Percentiles rank a stretch among this genome's conserved stretches.
Conservation (phyloP, 306 rosid species). For the Fragaria vesca region DNA sequence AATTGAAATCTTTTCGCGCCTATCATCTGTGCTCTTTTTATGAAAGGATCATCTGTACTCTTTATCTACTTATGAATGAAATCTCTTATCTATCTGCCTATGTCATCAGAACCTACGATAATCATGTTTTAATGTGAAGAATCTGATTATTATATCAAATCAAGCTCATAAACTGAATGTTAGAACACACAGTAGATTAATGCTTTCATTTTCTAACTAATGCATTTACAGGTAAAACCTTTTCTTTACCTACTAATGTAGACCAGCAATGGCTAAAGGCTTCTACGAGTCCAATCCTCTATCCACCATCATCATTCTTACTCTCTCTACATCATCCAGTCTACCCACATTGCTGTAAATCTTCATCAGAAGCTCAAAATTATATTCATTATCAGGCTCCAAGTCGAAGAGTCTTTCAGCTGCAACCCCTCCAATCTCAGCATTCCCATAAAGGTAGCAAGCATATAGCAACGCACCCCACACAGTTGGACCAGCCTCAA, state of each 20-base stretch:
- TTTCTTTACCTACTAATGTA: not conserved
- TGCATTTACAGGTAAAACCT: not conserved
- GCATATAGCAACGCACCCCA: conserved; percentile 92
- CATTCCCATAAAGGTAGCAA: conserved; percentile 60
- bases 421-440: conserved; percentile 66
- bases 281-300: conserved; percentile 63
- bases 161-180: not conserved
- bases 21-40: not conserved
- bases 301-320: conserved; percentile 59
- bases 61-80: not conserved
- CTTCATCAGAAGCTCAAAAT: conserved; percentile 73
- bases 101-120: not conserved
- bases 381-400: conserved; percentile 82
- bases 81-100: not conserved
- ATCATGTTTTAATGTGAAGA: not conserved
- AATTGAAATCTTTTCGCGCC: too few species aligned
- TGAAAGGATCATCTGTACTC: not conserved
- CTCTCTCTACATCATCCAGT: conserved; percentile 58
- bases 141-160: not conserved
- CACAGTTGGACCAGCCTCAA: conserved; percentile 74
- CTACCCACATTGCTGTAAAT: conserved; percentile 61
- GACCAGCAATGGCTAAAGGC: not conserved
- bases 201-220: not conserved
- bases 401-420: conserved; percentile 76
- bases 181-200: not conserved